Evolutionary conservation across 768 basidiomycete genomes (phyloP), one percentile per base, ranked within the genome.

Genomic region (Chiua virens): DNA sequence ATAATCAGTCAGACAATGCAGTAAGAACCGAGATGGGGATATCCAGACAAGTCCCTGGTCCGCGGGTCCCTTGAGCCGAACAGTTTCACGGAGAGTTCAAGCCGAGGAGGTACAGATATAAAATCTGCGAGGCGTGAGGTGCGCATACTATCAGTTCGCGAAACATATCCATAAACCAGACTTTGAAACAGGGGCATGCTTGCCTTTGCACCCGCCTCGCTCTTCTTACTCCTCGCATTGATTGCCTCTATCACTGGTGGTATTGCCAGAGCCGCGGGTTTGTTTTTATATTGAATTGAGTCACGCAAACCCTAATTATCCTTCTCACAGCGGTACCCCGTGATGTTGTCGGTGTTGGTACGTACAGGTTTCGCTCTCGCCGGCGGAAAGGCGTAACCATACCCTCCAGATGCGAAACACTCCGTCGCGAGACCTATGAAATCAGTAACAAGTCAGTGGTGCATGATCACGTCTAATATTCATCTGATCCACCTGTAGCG

Each of bases 171-270:
- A 34, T 15, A 34, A 4, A 15, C 34, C 14, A 34, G 15, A 30
- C 17, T 17, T 34, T 34, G 34, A 17, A 5, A 15, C 34, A 34
- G 22, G 15, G 34, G 20, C 37, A 61, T 64, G 62, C 42, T 47
- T 15, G 42, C 49, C 21, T 48, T 58, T 13, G 27, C 50, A 27
- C 54, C 54, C 20, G 9, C 35, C 27, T 38, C 48, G 34, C n/a
- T 59, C 25, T 32, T 61, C 22, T 55, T 45, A 7, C 27, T 64
- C 25, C 48, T 64, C 30, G 43, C 37, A 15, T 28, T 54, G 36
- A 37, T 39, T n/a, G 52, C 52, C 22, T 56, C 25, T 14, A 54
- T 42, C 28, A 39, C 41, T 18, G 55, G 50, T 2, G 44, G 52
- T 15, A 30, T 47, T 18, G 20, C 57, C 21, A 37, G 25, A 52